Evolutionary conservation across 768 basidiomycete genomes (phyloP), one percentile per base, ranked within the genome.

Genomic region (Kwoniella sp.): DNA sequence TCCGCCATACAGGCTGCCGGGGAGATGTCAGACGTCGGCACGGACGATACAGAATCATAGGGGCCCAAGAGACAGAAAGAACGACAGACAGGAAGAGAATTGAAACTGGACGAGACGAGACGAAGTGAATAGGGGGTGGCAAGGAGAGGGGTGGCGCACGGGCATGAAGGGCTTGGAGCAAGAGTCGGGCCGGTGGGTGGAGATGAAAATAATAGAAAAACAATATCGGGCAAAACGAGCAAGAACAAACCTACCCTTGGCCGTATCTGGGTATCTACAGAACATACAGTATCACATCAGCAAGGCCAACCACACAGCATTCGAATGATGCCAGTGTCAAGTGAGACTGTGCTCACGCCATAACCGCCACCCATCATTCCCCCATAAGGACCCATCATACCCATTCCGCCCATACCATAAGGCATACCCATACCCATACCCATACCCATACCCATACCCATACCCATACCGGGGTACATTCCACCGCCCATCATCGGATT

Each of bases 261-360:
- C 46, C 57, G 47, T 75, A 75, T 46, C 73, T 58, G 22, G 73
- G 73, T 64, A 75, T 67, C 73, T 75, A 24, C 13, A 33, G 13
- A 33, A 33, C 5, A 33, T 13, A 33, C 13, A 5, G 13, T 33
- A 33, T 33, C 33, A 13, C 33, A 33, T 33, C 33, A 33, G 33
- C 33, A 33, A 33, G 33, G 13, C 7, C 13, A 33, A 13, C 33
- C 13, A 13, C 7, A 33, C 33, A 33, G 33, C 5, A 33, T 13
- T 33, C 33, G 5, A 27, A 5, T 50, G 48, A n/a, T n/a, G n/a
- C n/a, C n/a, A n/a, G n/a, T n/a, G n/a, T n/a, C n/a, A n/a, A n/a
- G n/a, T n/a, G 48, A 17, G 22, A 19, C 22, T 50, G n/a, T 17
- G 33, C 52, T 30, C 15, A 55, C 49, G 12, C 61, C 27, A 25